Evolutionary conservation across 2,329 filamentous ascomycete species (phyloP).

Genomic region (Lachnum nothofagi): DNA sequence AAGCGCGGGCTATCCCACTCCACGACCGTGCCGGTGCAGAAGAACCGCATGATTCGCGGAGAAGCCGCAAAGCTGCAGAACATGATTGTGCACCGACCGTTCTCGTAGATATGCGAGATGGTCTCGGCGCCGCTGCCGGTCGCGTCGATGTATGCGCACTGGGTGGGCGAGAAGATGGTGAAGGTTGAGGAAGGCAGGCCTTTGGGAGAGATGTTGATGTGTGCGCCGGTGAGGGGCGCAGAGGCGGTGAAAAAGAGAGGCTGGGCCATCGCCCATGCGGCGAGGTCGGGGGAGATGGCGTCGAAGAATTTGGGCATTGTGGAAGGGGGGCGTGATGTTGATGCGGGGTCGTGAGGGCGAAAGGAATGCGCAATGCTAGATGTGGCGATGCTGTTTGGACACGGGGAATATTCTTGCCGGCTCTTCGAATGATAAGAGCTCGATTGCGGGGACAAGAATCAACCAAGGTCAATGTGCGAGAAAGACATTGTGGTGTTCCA

Average conservation of each 20-base stretch:
- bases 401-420: no score
- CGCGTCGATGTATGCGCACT: conserved; percentile 66
- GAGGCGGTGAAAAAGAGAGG: conserved; percentile 72
- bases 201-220: conserved; percentile 76
- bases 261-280: conserved; percentile 60
- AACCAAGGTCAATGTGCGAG: no score
- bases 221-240: conserved; percentile 59
- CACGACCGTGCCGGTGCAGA: conserved; percentile 54
- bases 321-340: neutral
- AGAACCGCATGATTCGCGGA: conserved; percentile 60
- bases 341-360: neutral
- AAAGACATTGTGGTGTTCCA: no score
- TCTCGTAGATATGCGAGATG: conserved; percentile 70
- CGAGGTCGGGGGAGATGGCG: conserved; percentile 50
- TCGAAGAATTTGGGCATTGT: conserved; percentile 56
- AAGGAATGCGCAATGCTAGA: no score
- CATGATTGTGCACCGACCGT: conserved; percentile 68
- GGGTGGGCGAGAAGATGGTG: conserved; percentile 49
- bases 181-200: conserved; percentile 62
- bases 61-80: conserved; percentile 60
- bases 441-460: no score
- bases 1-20: conserved; percentile 54
- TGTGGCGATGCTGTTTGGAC: neutral
- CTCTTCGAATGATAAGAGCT: no score
- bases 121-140: conserved; percentile 74